phyloP scores from a whole-genome alignment of 345 rosid genomes.

The Hevea brasiliensis region DNA sequence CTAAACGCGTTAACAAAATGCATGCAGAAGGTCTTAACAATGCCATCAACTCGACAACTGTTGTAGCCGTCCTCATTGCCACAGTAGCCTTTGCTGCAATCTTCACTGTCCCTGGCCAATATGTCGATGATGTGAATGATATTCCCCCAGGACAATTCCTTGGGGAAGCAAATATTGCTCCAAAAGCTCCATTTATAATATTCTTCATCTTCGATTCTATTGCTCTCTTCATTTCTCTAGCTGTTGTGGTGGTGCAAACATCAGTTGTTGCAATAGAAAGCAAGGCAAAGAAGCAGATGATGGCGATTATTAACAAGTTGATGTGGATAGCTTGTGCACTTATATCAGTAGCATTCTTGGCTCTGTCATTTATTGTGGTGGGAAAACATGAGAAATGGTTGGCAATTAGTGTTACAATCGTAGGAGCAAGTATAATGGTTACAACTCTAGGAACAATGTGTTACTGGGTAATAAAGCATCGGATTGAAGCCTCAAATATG shows the following conservation, averaged over 20 bases:
- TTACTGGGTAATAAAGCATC: slow-evolving; percentile 83
- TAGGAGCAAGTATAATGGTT: slow-evolving; percentile 78
- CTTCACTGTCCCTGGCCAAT: slow-evolving; percentile 91
- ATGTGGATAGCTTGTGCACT: slow-evolving; percentile 96
- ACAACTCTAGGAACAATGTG: slow-evolving; percentile 89
- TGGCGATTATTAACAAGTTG: slow-evolving; percentile 87
- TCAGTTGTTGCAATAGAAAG: slow-evolving; percentile 90
- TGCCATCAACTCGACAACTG: slow-evolving; percentile 90
- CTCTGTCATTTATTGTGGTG: slow-evolving; percentile 79
- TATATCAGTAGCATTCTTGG: slow-evolving; percentile 69
- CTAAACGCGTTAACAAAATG: slow-evolving; percentile 84
- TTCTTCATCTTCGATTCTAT: slow-evolving; percentile 82
- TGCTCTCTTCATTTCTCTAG: slow-evolving; percentile 89
- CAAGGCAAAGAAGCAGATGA: slow-evolving; percentile 93
- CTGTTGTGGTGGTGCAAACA: slow-evolving; percentile 92
- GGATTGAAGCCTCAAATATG: slow-evolving; percentile 72
- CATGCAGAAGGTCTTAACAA: slow-evolving; percentile 89
- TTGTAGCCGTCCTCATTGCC: slow-evolving; percentile 90
- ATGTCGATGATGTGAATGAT: slow-evolving; percentile 46
- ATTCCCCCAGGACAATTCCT: slow-evolving; percentile 48
- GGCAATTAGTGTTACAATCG: slow-evolving; percentile 72
- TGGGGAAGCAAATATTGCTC: slow-evolving; percentile 83
- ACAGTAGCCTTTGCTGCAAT: slow-evolving; percentile 94
- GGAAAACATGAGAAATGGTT: slow-evolving; percentile 73
- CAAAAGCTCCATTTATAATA: slow-evolving; percentile 58